phyloP scores from a whole-genome alignment of 495 filamentous ascomycete genomes.

The Cudoniella acicularis region DNA sequence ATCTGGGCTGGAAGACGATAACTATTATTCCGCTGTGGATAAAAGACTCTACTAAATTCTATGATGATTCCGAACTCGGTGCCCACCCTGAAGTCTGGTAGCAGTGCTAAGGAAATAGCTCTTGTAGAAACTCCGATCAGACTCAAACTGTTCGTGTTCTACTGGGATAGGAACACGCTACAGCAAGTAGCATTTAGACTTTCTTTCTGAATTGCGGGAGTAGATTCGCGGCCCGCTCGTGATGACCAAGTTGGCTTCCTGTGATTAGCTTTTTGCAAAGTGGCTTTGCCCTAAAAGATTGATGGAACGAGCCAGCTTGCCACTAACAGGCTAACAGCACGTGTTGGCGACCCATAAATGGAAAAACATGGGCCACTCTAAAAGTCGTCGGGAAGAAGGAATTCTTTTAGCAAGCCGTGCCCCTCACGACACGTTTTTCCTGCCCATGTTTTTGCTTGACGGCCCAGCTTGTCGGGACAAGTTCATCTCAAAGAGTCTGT shows the following conservation, averaged over 20 bases:
- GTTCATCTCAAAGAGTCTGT: neutral
- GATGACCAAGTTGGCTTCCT: slow-evolving; percentile 1
- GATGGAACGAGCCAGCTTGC: neutral
- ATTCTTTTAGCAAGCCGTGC: neutral
- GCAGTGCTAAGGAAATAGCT: too few relatives aligned
- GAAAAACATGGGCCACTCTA: too few relatives aligned
- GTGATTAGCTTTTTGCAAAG: neutral
- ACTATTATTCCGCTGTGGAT: too few relatives aligned
- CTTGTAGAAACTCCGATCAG: too few relatives aligned
- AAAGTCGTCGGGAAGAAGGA: too few relatives aligned
- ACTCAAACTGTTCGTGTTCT: too few relatives aligned
- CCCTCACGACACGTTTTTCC: neutral
- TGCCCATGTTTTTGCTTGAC: neutral
- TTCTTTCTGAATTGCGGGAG: slow-evolving; percentile 3
- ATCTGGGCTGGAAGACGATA: neutral
- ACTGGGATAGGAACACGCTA: too few relatives aligned
- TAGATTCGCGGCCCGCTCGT: slow-evolving; percentile 10
- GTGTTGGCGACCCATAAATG: neutral
- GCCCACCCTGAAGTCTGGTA: too few relatives aligned
- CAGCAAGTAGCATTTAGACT: too few relatives aligned
- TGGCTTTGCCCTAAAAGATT: neutral
- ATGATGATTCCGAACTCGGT: too few relatives aligned
- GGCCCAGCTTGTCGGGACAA: neutral
- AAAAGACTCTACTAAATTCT: too few relatives aligned
- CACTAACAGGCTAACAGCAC: neutral